Base-by-base conservation (phyloP, 768 basidiomycete genomes). In the Rhizopogon vesiculosus region DNA sequence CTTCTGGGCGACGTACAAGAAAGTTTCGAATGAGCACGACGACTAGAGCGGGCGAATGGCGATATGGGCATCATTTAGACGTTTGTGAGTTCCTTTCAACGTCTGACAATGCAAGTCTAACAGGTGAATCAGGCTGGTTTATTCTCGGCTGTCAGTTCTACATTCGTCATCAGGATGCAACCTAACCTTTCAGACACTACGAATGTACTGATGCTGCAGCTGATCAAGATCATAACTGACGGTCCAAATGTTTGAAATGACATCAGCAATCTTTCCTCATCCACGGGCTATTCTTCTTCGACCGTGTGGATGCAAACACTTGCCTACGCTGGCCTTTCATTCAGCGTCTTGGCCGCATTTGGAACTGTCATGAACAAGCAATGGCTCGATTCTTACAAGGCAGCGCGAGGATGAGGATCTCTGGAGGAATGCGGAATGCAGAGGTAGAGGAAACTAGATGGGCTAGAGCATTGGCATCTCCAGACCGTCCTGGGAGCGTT, bases 1-100 rank as follows among this genome's bases (percentile, higher is more conserved):
- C 18, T 44, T 53, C 15, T 53, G 52, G 43, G 52, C 43, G n/a
- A 45, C 35, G 7, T 53, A 53, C 51, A 53, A 42, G 33, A n/a
- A 41, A 33, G 22, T 42, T 31, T 41, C 42, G 28, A 31, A 18
- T 4, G 42, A 53, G 8, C 19, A 44, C n/a, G 51, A 53, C 28
- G 12, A 46, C 45, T 46, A 10, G 12, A 9, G 31, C 45, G n/a
- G 10, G 45, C 45, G 12, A 42, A 51, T 39, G 28, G 29, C 38
- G 38, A 51, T 16, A 51, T 51, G 50, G 50, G 1, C 4, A 51
- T 51, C 43, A 42, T 51, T 5, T 33, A 42, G 2, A 51, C 41
- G 7, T 42, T 51, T 19, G 50, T 51, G 12, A 8, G 50, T 51
- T 42, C 8, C 1, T 10, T 18, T n/a, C 12, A 19, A 9, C 12